Evolutionary conservation across 2,329 filamentous ascomycete species (phyloP).

Genomic region (Claviceps fusiformis): DNA sequence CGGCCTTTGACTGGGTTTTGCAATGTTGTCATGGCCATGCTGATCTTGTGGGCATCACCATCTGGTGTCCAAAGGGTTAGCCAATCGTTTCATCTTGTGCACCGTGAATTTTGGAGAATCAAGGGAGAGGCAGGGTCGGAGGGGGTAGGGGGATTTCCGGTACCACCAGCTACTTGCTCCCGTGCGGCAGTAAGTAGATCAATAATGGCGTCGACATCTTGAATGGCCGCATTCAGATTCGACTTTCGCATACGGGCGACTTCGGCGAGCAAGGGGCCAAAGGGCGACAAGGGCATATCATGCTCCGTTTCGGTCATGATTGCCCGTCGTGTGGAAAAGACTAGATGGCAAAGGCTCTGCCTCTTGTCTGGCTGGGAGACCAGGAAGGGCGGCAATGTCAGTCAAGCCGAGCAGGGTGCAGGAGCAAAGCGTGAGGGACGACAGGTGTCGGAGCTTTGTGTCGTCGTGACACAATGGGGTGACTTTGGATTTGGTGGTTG

Average conservation of each 20-base stretch:
- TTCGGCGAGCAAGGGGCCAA: conserved; percentile 53
- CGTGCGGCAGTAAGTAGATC: conserved; percentile 61
- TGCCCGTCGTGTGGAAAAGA: neutral
- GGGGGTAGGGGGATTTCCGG: conserved; percentile 7
- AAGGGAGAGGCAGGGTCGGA: neutral
- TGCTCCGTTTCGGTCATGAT: conserved; percentile 23
- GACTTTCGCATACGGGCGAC: conserved; percentile 57
- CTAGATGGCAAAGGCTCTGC: neutral
- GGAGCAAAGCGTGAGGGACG: neutral
- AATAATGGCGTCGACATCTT: conserved; percentile 74
- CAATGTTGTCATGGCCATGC: conserved; percentile 65
- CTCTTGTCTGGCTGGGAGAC: neutral
- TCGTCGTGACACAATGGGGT: neutral
- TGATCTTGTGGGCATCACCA: conserved; percentile 41
- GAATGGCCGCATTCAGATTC: conserved; percentile 55
- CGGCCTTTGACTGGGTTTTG: conserved; percentile 74
- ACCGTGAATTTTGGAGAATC: neutral
- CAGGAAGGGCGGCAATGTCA: neutral
- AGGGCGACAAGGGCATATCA: conserved; percentile 28
- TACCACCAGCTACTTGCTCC: conserved; percentile 59
- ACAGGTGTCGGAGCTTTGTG: neutral
- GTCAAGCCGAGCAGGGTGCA: neutral
- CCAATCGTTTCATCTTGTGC: conserved; percentile 7
- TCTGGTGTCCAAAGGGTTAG: conserved; percentile 12
- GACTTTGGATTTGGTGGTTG: neutral